These are phyloP conservation scores for Exophiala calicioides DNA, from an alignment of 2,329 filamentous ascomycete species.

Conservation along the genomic window DNA sequence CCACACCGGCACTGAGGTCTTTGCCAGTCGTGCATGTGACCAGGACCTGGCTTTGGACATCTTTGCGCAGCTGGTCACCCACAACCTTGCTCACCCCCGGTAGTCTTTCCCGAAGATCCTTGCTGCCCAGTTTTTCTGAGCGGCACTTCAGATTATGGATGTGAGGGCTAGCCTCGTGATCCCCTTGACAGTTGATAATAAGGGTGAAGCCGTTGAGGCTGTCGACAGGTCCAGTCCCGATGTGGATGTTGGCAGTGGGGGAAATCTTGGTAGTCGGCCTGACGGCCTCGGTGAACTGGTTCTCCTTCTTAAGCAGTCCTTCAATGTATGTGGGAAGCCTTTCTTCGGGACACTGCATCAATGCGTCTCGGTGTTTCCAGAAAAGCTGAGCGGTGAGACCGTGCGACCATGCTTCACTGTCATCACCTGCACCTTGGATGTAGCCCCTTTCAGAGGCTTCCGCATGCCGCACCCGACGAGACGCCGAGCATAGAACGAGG, in stretches of 20 bases:
- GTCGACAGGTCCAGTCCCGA: conserved; percentile 30
- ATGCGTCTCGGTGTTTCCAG: conserved; percentile 66
- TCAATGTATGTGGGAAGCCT: conserved; percentile 58
- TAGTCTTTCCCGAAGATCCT: conserved; percentile 75
- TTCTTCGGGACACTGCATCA: conserved; percentile 67
- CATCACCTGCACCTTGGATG: conserved; percentile 91
- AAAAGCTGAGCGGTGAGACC: conserved; percentile 78
- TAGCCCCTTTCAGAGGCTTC: conserved; percentile 74
- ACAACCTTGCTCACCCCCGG: conserved; percentile 61
- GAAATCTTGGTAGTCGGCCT: conserved; percentile 38
- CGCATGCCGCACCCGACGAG: conserved; percentile 66
- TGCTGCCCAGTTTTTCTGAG: conserved; percentile 74
- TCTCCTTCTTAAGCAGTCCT: conserved; percentile 41
- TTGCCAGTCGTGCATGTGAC: conserved; percentile 75
- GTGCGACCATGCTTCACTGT: conserved; percentile 88
- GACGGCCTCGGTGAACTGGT: conserved; percentile 16
- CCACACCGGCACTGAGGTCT: conserved; percentile 76
- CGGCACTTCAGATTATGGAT: conserved; percentile 63
- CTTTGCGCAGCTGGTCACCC: conserved; percentile 35
- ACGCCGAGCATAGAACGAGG: conserved; percentile 83
- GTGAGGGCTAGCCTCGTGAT: conserved; percentile 38
- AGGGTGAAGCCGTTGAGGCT: conserved; percentile 47
- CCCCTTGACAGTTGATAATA: conserved; percentile 44
- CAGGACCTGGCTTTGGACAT: conserved; percentile 45
- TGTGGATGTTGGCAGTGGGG: conserved; percentile 42